Base-by-base conservation (phyloP, 2,329 filamentous ascomycete species). In the Fusarium concolor region DNA sequence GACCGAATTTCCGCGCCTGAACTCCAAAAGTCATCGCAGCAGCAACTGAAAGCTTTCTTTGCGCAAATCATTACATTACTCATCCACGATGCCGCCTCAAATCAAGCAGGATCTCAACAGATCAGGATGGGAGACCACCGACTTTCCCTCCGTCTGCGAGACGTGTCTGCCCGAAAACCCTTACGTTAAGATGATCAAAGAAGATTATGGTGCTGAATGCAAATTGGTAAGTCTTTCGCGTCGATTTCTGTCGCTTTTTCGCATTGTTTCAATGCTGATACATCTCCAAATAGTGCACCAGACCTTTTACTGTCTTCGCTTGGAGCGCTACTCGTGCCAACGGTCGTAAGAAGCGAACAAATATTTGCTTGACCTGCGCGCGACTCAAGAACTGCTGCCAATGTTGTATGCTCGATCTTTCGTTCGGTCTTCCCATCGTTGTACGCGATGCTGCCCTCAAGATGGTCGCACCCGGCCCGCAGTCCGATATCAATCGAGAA, bases 371-470 rank as follows among this genome's bases (percentile, higher is more conserved):
- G 24, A 99, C 96, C 39, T 99, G 96, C 83, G 95, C 96, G 22
- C 92, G 96, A 43, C 86, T 98, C 71, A 99, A 99, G 82, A 99
- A 99, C 83, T 98, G 96, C 83, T 99, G 96, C 77, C 96, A 99
- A 83, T 95, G 91, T 81, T 99, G 96, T 84, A 98, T 98, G 93
- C 90, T 99, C 53, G 96, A 99, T 85, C 83, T 99, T 62, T 95
- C 93, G 14, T 99, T 98, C 76, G 96, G 96, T 24, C 85, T 99
- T 28, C 96, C 96, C 12, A 97, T 99, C 75, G 92, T 94, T 15
- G 92, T 99, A 60, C 90, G 96, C 76, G 96, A 99, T 83, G 96
- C 96, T 5, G 96, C 96, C 7, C 85, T 99, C 67, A 98, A 98
- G 84, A 97, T 99, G 92, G 92, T 98, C 41, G 94, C 95, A 1